Evolutionary conservation across 345 rosid genomes (phyloP).

Genomic region (Pistacia atlantica): DNA sequence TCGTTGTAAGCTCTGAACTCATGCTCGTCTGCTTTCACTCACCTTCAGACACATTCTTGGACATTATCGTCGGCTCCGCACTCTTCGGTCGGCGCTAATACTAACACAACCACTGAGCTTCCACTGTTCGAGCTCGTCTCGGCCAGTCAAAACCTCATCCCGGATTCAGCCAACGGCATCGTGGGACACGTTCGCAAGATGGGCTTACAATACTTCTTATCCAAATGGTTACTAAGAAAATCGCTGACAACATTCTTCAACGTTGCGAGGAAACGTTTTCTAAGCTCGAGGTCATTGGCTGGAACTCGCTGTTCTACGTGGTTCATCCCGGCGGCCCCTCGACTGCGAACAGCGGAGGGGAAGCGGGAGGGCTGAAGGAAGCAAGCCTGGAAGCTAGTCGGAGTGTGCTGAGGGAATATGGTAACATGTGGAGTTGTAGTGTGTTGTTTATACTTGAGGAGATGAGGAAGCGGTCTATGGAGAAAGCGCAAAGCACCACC

Average conservation of each 20-base stretch:
- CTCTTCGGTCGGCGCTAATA: slow-evolving; percentile 5
- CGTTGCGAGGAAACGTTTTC: slow-evolving; percentile 5
- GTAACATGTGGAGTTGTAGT: not conserved
- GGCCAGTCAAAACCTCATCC: not conserved
- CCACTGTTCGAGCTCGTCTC: slow-evolving; percentile 4
- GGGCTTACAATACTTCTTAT: not conserved
- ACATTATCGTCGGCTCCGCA: not conserved
- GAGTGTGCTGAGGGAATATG: slow-evolving; percentile 16
- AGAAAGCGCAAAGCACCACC: slow-evolving; percentile 8
- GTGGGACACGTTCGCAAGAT: not conserved
- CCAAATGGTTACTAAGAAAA: not conserved
- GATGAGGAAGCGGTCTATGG: slow-evolving; percentile 2
- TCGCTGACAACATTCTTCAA: not conserved
- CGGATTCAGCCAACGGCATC: not conserved
- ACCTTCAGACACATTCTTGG: not conserved
- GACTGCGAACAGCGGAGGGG: not conserved
- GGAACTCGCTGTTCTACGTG: slow-evolving; percentile 10
- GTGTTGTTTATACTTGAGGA: not conserved
- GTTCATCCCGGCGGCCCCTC: slow-evolving; percentile 17
- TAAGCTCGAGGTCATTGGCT: not conserved
- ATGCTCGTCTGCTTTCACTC: not conserved
- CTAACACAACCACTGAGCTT: not conserved
- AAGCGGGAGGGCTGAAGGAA: not conserved
- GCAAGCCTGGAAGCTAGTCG: not conserved
- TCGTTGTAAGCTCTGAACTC: not conserved